A percentile compares a stretch with the other conserved stretches of the same genome.
phyloP scores from a whole-genome alignment of 345 rosid species.

The Aquilaria sinensis region DNA sequence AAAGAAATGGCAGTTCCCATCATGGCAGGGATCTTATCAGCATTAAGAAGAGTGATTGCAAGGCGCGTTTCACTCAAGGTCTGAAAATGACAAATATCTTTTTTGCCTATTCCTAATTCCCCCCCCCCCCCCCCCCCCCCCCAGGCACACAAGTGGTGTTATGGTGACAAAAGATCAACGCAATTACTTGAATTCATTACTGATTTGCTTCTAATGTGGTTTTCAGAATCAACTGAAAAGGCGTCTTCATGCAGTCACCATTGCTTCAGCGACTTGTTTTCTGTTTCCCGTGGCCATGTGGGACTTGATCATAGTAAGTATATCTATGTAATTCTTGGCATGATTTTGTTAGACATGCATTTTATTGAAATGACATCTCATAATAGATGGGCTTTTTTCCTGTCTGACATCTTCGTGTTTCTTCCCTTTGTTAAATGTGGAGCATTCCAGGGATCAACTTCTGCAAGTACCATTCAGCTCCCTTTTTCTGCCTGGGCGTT shows the following conservation, averaged over 20 bases:
- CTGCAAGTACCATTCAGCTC: conserved; percentile 37
- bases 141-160: background rate
- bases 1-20: conserved; percentile 73
- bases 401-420: conserved; percentile 17
- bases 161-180: too few relatives aligned
- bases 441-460: conserved; percentile 64
- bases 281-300: conserved; percentile 98
- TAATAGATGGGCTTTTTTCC: conserved; percentile 9
- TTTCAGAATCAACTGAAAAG: conserved; percentile 82
- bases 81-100: conserved; percentile 9
- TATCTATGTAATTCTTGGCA: background rate
- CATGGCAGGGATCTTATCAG: conserved; percentile 92
- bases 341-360: conserved; percentile 1
- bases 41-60: conserved; percentile 86
- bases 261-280: conserved; percentile 85
- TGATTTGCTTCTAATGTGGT: background rate
- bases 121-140: background rate
- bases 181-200: background rate
- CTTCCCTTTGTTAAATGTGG: conserved; percentile 12
- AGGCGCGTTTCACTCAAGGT: conserved; percentile 97
- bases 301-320: conserved; percentile 85
- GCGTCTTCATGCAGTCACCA: conserved; percentile 84
- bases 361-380: conserved; percentile 5
- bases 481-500: conserved; percentile 95
- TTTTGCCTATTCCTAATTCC: conserved; percentile 3